Conservation (phyloP, 2,329 filamentous ascomycete genomes). For the Keithomyces neogunnii region DNA sequence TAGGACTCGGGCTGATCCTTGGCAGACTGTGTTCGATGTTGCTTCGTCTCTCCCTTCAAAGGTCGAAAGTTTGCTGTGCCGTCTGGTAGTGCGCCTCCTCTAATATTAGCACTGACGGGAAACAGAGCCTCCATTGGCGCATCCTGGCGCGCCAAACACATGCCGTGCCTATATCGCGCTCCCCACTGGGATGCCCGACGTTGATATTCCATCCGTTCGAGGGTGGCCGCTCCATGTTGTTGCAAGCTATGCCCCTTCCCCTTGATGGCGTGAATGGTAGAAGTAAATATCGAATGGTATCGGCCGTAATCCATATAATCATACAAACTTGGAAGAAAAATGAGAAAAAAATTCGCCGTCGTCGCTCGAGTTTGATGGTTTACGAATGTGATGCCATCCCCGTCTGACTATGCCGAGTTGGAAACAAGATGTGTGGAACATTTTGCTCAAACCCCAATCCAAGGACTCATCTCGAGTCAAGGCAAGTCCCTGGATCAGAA, state of each 20-base stretch:
- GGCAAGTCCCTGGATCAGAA: neutral
- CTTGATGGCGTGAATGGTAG: neutral
- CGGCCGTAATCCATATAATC: constrained; percentile 6
- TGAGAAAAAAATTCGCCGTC: neutral
- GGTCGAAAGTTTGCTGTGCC: neutral
- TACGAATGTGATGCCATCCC: neutral
- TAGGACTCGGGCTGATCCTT: neutral
- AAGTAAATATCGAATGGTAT: neutral
- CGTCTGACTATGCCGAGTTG: neutral
- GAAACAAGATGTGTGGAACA: neutral
- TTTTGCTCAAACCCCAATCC: neutral
- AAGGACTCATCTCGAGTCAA: neutral
- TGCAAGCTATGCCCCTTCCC: neutral
- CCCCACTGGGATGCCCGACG: too few relatives aligned
- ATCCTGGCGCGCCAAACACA: too few relatives aligned
- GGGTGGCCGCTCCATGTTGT: neutral
- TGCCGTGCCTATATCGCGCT: too few relatives aligned
- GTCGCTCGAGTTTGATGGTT: neutral
- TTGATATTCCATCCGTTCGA: too few relatives aligned
- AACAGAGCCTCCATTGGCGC: too few relatives aligned
- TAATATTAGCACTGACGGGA: too few relatives aligned
- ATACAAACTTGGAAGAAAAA: constrained; percentile 4
- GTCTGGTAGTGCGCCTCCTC: too few relatives aligned
- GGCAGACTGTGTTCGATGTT: neutral
- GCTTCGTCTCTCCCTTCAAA: neutral